A percentile compares a stretch with the other conserved stretches of the same genome.
These are phyloP conservation scores for Globisporangium perplexum DNA, from an alignment of 352 stramenopile species.

Conservation along the genomic window DNA sequence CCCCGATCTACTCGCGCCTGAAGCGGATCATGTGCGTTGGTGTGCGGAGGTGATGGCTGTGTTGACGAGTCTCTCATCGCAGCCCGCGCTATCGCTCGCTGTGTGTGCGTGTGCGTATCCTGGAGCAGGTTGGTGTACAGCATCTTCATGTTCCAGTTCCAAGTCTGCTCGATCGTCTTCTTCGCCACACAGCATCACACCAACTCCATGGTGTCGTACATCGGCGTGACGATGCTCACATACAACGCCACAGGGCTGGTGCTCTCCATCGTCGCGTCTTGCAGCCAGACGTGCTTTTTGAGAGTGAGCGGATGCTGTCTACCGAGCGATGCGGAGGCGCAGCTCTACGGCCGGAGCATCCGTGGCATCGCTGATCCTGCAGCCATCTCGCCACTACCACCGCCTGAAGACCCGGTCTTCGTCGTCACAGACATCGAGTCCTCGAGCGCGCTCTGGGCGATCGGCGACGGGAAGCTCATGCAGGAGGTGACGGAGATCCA, in stretches of 20 bases:
- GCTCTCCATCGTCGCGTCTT: slow-evolving; percentile 33
- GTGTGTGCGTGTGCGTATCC: neutral
- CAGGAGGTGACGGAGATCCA: slow-evolving; percentile 53
- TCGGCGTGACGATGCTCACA: slow-evolving; percentile 30
- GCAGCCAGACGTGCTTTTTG: slow-evolving; percentile 42
- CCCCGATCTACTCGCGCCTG: slow-evolving; percentile 47
- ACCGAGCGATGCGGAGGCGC: slow-evolving; percentile 37
- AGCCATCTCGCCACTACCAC: slow-evolving; percentile 24
- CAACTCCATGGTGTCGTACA: slow-evolving; percentile 20
- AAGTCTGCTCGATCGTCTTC: slow-evolving; percentile 37
- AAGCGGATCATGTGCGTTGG: slow-evolving; percentile 39
- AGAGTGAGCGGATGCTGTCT: slow-evolving; percentile 35
- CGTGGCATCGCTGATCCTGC: slow-evolving; percentile 4
- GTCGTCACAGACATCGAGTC: slow-evolving; percentile 78
- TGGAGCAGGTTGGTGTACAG: slow-evolving; percentile 30
- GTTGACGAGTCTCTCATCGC: neutral
- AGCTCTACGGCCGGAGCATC: slow-evolving; percentile 18
- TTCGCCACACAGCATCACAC: slow-evolving; percentile 16
- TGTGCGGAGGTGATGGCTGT: neutral
- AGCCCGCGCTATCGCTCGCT: neutral
- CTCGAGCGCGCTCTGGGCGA: slow-evolving; percentile 64
- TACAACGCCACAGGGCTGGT: slow-evolving; percentile 32
- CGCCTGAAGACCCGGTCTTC: slow-evolving; percentile 46
- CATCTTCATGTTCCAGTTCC: slow-evolving; percentile 49
- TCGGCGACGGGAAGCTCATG: slow-evolving; percentile 50